phyloP scores from a whole-genome alignment of 495 filamentous ascomycete species.

The Aspergillus saccharolyticus region DNA sequence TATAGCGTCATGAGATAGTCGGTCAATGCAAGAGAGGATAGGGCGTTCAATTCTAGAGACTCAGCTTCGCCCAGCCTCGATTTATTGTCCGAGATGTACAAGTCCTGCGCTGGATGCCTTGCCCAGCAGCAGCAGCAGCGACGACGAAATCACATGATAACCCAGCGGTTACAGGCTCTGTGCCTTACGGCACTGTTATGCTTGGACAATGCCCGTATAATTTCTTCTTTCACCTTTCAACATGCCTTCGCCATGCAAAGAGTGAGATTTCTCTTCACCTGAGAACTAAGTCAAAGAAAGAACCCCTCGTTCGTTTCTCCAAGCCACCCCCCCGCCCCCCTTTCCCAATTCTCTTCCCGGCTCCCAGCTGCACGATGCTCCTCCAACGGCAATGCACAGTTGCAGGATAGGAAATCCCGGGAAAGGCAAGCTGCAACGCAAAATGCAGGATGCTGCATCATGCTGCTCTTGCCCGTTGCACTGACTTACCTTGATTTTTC shows the following conservation, averaged over 20 bases:
- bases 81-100: neutral
- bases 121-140: neutral
- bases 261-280: too few species aligned
- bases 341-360: neutral
- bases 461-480: neutral
- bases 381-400: neutral
- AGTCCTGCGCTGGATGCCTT: neutral
- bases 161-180: neutral
- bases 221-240: too few species aligned
- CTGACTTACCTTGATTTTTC: neutral
- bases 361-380: neutral
- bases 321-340: neutral
- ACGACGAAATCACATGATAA: neutral
- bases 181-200: neutral
- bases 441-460: neutral
- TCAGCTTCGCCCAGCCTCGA: neutral
- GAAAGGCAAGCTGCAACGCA: neutral
- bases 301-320: neutral
- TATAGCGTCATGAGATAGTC: neutral
- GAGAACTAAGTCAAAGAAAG: neutral
- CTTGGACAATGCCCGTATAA: neutral
- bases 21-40: neutral
- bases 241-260: too few species aligned
- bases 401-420: neutral
- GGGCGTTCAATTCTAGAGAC: neutral